These are phyloP conservation scores for Suillus variegatus DNA, from an alignment of 768 basidiomycete species.

Conservation along the genomic window DNA sequence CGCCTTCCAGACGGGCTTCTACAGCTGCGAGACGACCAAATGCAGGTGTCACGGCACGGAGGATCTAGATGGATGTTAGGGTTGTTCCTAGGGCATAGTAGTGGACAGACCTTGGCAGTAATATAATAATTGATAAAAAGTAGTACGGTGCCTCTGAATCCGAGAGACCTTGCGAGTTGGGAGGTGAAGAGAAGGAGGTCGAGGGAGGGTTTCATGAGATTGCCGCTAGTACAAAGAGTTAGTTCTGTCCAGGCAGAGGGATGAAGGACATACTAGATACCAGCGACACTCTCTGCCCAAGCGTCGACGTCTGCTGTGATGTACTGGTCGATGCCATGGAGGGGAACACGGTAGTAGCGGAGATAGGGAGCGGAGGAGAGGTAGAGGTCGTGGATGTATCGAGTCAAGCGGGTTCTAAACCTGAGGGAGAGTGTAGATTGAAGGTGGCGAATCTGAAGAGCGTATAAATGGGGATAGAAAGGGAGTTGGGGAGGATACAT, in stretches of 20 bases:
- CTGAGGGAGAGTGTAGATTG: slow-evolving; percentile 84
- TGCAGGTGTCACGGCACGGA: slow-evolving; percentile 85
- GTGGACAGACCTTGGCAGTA: slow-evolving; percentile 54
- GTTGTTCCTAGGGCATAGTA: background rate
- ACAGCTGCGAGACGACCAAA: slow-evolving; percentile 89
- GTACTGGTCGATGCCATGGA: slow-evolving; percentile 87
- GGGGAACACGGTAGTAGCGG: slow-evolving; percentile 64
- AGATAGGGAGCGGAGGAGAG: slow-evolving; percentile 72
- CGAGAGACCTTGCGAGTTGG: slow-evolving; percentile 85
- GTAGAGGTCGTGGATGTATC: slow-evolving; percentile 92
- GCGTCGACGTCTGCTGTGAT: slow-evolving; percentile 90
- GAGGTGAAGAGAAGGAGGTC: slow-evolving; percentile 91
- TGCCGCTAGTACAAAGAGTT: slow-evolving; percentile 57
- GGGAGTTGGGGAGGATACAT: slow-evolving; percentile 8
- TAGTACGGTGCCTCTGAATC: slow-evolving; percentile 77
- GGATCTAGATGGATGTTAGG: slow-evolving; percentile 40
- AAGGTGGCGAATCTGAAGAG: slow-evolving; percentile 77
- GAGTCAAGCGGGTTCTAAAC: slow-evolving; percentile 83
- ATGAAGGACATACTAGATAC: slow-evolving; percentile 75
- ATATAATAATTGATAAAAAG: slow-evolving; percentile 83
- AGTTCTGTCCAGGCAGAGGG: background rate
- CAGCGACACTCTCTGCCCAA: slow-evolving; percentile 84
- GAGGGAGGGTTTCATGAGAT: slow-evolving; percentile 88
- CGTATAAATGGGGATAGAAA: background rate
- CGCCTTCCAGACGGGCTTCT: slow-evolving; percentile 87